Conservation (phyloP, 495 filamentous ascomycete species). For the Lasiosphaeriaceae sp. region DNA sequence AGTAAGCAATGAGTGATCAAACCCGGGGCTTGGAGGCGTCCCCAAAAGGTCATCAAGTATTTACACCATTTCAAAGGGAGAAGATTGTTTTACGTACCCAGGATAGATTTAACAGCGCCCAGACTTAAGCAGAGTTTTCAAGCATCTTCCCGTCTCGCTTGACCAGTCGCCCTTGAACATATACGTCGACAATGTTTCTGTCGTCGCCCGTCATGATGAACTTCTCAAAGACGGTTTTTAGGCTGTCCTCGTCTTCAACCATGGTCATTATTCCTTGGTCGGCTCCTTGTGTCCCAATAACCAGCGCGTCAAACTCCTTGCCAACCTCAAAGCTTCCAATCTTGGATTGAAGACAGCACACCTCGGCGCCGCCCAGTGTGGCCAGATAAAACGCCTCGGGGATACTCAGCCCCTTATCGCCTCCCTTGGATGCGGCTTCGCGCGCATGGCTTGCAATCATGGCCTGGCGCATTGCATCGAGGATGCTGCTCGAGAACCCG, state of each 20-base stretch:
- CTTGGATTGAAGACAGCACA: slow-evolving; percentile 51
- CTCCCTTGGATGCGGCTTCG: slow-evolving; percentile 44
- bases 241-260: slow-evolving; percentile 48
- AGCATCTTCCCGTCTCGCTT: slow-evolving; percentile 5
- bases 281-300: slow-evolving; percentile 43
- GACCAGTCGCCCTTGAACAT: slow-evolving; percentile 51
- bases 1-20: too few species aligned
- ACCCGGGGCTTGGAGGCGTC: too few species aligned
- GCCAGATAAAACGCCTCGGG: slow-evolving; percentile 58
- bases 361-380: slow-evolving; percentile 59
- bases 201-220: slow-evolving; percentile 66
- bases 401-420: slow-evolving; percentile 46
- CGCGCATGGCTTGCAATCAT: slow-evolving; percentile 58
- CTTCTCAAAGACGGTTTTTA: slow-evolving; percentile 54
- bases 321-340: slow-evolving; percentile 58
- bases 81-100: too few species aligned
- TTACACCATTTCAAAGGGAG: too few species aligned
- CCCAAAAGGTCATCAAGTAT: too few species aligned
- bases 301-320: slow-evolving; percentile 62
- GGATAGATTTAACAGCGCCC: too few species aligned
- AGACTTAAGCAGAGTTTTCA: too few species aligned
- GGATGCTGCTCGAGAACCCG: slow-evolving; percentile 56
- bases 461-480: slow-evolving; percentile 56
- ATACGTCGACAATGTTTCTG: slow-evolving; percentile 56
- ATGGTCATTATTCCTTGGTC: slow-evolving; percentile 48